phyloP scores from a whole-genome alignment of 1,284 basidiomycete species.

The Cystobasidiaceae sp. region DNA sequence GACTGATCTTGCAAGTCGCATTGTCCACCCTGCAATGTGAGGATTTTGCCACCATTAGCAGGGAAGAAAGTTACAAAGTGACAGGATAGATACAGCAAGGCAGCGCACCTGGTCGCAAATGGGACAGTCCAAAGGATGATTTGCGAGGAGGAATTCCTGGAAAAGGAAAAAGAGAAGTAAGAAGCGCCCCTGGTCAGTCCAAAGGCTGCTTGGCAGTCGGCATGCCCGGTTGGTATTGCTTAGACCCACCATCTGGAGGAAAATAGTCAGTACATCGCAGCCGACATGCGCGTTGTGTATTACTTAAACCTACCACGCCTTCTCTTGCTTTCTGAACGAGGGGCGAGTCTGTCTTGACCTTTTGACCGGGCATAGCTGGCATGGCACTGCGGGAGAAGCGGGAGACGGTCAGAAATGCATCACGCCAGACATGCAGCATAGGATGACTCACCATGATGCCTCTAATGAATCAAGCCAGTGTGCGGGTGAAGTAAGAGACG shows the following conservation, averaged over 20 bases:
- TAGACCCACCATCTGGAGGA: too few species aligned
- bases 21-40: conserved; percentile 58
- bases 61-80: neutral
- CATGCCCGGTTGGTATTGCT: too few species aligned
- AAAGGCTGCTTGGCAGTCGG: conserved; percentile 96
- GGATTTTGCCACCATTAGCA: neutral
- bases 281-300: too few species aligned
- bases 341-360: conserved; percentile 93
- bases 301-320: conserved; percentile 92
- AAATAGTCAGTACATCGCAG: too few species aligned
- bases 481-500: neutral
- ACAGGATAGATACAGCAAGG: neutral
- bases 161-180: too few species aligned
- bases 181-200: too few species aligned
- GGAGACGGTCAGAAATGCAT: conserved; percentile 41
- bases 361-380: conserved; percentile 92
- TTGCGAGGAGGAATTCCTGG: conserved; percentile 73
- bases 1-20: conserved; percentile 99
- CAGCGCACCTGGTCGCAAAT: conserved; percentile 71
- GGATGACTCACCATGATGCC: neutral
- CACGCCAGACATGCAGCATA: neutral
- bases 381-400: conserved; percentile 63
- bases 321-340: conserved; percentile 92
- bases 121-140: conserved; percentile 97
- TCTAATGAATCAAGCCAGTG: neutral